A percentile compares a stretch with the other conserved stretches of the same genome.
Evolutionary conservation across 371 early-diverging fungal genomes (phyloP).

Genomic region (Actinomortierella ambigua): DNA sequence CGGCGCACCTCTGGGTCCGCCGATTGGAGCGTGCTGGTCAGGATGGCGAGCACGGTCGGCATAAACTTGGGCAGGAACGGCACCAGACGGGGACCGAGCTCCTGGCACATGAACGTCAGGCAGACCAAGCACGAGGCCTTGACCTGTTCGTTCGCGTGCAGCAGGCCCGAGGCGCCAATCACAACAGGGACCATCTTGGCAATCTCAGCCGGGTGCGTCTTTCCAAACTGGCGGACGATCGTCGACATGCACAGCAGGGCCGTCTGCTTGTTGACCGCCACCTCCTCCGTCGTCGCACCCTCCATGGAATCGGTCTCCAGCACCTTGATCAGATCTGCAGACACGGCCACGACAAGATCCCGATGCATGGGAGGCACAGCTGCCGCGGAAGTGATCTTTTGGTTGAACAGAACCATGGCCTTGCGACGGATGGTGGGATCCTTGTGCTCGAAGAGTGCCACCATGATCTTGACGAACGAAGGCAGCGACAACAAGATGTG

Average conservation of each 20-base stretch:
- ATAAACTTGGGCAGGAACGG: conserved; percentile 86
- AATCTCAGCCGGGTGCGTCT: conserved; percentile 65
- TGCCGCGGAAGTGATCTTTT: conserved; percentile 60
- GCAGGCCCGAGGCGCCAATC: conserved; percentile 61
- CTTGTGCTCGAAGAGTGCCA: conserved; percentile 68
- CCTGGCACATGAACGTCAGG: conserved; percentile 73
- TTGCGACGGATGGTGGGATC: conserved; percentile 77
- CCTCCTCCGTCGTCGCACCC: conserved; percentile 51
- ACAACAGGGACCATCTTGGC: conserved; percentile 61
- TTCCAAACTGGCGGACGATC: conserved; percentile 71
- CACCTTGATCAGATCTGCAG: conserved; percentile 38
- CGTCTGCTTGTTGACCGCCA: conserved; percentile 76
- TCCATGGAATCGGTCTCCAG: conserved; percentile 52
- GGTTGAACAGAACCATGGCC: conserved; percentile 80
- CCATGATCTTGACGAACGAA: conserved; percentile 74
- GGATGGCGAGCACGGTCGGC: conserved; percentile 61
- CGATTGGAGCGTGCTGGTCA: conserved; percentile 21
- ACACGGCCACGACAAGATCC: conserved; percentile 38
- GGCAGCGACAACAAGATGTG: conserved; percentile 76
- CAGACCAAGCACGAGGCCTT: conserved; percentile 76
- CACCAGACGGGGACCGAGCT: conserved; percentile 83
- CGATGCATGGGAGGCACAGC: conserved; percentile 25
- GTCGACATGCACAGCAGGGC: conserved; percentile 81
- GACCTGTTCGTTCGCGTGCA: conserved; percentile 60
- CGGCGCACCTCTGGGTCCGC: conserved; percentile 13